Conservation (phyloP, 768 basidiomycete species). For the Bullera alba region DNA sequence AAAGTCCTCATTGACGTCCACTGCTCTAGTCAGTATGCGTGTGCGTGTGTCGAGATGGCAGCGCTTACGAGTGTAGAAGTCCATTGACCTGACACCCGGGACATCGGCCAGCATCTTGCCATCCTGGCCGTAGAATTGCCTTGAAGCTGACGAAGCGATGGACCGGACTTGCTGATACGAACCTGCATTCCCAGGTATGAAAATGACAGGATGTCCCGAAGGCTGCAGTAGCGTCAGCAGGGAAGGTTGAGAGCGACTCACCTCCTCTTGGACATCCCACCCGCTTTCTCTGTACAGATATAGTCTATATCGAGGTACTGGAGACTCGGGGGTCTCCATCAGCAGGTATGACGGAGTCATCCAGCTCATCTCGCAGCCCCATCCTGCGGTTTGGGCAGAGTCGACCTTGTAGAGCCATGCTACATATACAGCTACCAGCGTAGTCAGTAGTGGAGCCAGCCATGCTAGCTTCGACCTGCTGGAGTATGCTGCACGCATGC, state of each 20-base stretch:
- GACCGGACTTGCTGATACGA: slow-evolving; percentile 89
- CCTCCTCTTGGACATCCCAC: slow-evolving; percentile 63
- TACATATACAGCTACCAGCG: no score
- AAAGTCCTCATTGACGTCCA: slow-evolving; percentile 95
- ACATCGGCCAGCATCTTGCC: slow-evolving; percentile 4
- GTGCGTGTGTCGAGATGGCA: background rate
- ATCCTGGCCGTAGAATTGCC: slow-evolving; percentile 68
- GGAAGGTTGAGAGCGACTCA: slow-evolving; percentile 33
- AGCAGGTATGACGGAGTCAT: slow-evolving; percentile 69
- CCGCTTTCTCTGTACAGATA: slow-evolving; percentile 84
- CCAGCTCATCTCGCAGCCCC: slow-evolving; percentile 43
- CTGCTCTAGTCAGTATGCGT: slow-evolving; percentile 46
- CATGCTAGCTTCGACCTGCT: no score
- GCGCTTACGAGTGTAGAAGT: slow-evolving; percentile 74
- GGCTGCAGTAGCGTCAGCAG: background rate
- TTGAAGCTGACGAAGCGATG: slow-evolving; percentile 81
- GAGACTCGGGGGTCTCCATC: slow-evolving; percentile 63
- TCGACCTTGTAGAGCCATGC: slow-evolving; percentile 10
- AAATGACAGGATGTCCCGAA: slow-evolving; percentile 75
- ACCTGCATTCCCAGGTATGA: slow-evolving; percentile 95
- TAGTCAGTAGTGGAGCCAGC: no score
- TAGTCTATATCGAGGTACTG: slow-evolving; percentile 71
- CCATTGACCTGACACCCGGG: slow-evolving; percentile 51
- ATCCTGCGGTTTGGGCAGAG: slow-evolving; percentile 23
- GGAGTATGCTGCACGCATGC: no score